A percentile compares a stretch with the other conserved stretches of the same genome.
Conservation (phyloP, 2,329 filamentous ascomycete species). For the Emmonsiellopsis sp. region DNA sequence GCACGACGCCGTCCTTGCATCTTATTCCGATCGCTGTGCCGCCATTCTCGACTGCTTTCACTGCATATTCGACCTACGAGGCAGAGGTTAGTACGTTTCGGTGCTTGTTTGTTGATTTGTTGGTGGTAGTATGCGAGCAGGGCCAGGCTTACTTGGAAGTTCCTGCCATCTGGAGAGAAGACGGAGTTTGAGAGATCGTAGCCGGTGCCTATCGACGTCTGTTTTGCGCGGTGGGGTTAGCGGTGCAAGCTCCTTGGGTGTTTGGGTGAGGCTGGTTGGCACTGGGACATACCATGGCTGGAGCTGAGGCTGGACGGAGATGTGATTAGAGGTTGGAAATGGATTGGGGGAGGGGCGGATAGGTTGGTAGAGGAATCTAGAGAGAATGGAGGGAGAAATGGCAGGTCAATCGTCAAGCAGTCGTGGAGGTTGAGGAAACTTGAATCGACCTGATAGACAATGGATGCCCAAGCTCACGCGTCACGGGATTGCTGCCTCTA, state of each 20-base stretch:
- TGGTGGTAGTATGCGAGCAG: background rate
- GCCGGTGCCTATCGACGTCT: constrained; percentile 99
- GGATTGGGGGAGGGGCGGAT: too few species aligned
- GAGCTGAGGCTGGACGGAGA: background rate
- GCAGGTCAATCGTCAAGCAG: background rate
- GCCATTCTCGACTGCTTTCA: constrained; percentile 97
- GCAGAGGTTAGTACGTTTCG: constrained; percentile 10
- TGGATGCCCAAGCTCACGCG: constrained; percentile 1
- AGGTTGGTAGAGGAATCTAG: background rate
- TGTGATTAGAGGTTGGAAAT: background rate
- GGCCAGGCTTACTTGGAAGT: constrained; percentile 67
- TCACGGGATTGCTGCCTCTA: constrained; percentile 14
- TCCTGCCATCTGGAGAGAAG: constrained; percentile 97
- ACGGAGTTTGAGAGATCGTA: constrained; percentile 99
- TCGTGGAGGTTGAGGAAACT: background rate
- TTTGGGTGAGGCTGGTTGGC: background rate
- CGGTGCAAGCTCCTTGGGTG: constrained; percentile 10
- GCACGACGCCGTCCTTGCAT: constrained; percentile 92
- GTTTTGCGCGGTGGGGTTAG: constrained; percentile 1
- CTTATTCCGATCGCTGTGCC: constrained; percentile 93
- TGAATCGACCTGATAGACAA: background rate
- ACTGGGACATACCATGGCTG: constrained; percentile 4
- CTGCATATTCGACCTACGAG: constrained; percentile 74
- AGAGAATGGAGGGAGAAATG: background rate
- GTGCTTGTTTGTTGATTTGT: background rate